These are phyloP conservation scores for Boletus tylopilopsis DNA, from an alignment of 768 basidiomycete genomes.

Conservation along the genomic window DNA sequence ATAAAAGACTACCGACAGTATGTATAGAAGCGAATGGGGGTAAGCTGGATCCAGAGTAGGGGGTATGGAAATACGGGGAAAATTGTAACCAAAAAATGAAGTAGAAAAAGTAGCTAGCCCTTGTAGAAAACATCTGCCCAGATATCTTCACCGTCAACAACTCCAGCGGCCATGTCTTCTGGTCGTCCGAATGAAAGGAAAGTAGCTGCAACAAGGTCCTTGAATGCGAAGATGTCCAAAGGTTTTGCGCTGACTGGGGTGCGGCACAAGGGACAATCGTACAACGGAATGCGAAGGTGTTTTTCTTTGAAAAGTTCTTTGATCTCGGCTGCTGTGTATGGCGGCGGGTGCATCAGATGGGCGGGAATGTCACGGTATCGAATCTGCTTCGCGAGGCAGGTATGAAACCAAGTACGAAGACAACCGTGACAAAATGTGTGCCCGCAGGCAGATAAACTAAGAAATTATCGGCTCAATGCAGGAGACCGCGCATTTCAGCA, in stretches of 20 bases:
- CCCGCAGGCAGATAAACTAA: background rate
- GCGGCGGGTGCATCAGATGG: background rate
- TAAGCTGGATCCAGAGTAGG: no score
- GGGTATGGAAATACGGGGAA: no score
- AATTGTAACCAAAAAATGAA: no score
- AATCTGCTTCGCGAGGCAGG: background rate
- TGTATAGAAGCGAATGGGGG: no score
- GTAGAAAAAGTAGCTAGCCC: no score
- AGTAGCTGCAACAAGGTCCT: background rate
- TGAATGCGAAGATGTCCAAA: background rate
- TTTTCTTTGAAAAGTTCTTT: background rate
- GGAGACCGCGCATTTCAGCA: background rate
- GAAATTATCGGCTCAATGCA: background rate
- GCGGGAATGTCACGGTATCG: background rate
- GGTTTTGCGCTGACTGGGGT: background rate
- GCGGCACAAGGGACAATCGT: background rate
- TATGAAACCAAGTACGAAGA: background rate
- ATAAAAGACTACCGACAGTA: no score
- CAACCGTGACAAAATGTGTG: background rate
- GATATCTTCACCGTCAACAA: background rate
- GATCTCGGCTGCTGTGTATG: background rate
- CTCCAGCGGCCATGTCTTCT: background rate
- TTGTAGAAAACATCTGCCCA: background rate
- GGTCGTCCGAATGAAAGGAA: background rate
- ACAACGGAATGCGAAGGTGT: background rate